These are phyloP conservation scores for Kazachstania psychrophila DNA, from an alignment of 805 yeast species.

Conservation along the genomic window DNA sequence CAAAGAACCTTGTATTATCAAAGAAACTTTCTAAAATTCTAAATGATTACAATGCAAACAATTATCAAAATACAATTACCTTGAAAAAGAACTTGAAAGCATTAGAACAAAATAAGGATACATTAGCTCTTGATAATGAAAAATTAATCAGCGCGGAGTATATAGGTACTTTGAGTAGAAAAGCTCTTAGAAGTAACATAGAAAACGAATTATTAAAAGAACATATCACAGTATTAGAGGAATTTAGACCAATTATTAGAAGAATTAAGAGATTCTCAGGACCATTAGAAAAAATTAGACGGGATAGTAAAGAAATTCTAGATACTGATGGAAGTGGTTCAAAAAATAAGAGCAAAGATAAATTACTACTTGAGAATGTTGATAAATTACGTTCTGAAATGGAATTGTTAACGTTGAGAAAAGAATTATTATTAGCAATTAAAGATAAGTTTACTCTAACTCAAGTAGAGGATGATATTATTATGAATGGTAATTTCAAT, in stretches of 20 bases:
- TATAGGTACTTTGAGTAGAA: conserved; percentile 51
- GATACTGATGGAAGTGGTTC: neutral
- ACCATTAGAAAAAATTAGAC: conserved; percentile 19
- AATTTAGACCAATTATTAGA: conserved; percentile 37
- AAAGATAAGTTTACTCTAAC: conserved; percentile 56
- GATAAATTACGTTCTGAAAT: conserved; percentile 13
- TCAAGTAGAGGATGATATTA: conserved; percentile 59
- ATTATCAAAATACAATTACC: conserved; percentile 25
- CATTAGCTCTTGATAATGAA: conserved; percentile 21
- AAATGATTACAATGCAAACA: conserved; percentile 22
- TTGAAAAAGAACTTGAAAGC: conserved; percentile 30
- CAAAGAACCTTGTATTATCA: conserved; percentile 24
- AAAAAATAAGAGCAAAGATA: conserved; percentile 24
- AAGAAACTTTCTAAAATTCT: conserved; percentile 30
- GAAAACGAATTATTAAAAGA: conserved; percentile 52
- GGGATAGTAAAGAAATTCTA: conserved; percentile 8
- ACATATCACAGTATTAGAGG: conserved; percentile 42
- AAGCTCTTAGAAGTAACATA: conserved; percentile 48
- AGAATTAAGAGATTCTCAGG: conserved; percentile 31
- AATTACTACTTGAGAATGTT: conserved; percentile 10
- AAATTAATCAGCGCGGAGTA: conserved; percentile 39
- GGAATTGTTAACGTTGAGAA: conserved; percentile 34
- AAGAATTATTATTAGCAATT: conserved; percentile 42
- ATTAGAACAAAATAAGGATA: conserved; percentile 27
- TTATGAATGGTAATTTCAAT: conserved; percentile 35